These are phyloP conservation scores for Colletotrichum tamarilloi DNA, from an alignment of 2,329 filamentous ascomycete genomes.

Conservation along the genomic window DNA sequence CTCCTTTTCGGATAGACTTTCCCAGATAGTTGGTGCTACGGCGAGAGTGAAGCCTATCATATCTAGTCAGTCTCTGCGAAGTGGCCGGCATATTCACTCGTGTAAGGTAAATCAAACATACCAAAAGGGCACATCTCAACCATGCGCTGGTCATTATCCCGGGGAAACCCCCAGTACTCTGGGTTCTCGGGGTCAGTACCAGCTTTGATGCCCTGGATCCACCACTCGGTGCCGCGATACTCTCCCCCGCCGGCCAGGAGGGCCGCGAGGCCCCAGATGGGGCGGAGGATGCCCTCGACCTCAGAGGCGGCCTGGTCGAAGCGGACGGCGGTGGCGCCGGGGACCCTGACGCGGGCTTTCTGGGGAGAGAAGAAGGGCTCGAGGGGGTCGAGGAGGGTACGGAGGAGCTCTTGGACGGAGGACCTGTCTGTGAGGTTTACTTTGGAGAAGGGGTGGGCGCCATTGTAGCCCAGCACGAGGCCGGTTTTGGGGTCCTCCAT, in stretches of 20 bases:
- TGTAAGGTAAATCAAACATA: slow-evolving; percentile 38
- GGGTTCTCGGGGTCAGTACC: slow-evolving; percentile 76
- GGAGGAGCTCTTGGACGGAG: slow-evolving; percentile 71
- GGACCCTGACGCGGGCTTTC: slow-evolving; percentile 73
- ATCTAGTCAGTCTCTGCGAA: neutral
- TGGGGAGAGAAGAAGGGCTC: slow-evolving; percentile 77
- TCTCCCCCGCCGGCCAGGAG: slow-evolving; percentile 75
- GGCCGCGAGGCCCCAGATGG: slow-evolving; percentile 79
- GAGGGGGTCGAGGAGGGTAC: slow-evolving; percentile 75
- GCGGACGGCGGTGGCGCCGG: slow-evolving; percentile 77
- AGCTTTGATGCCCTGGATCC: slow-evolving; percentile 76
- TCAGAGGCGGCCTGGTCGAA: slow-evolving; percentile 84
- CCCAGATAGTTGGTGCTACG: slow-evolving; percentile 75
- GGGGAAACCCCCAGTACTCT: slow-evolving; percentile 82
- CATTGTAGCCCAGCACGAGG: slow-evolving; percentile 61
- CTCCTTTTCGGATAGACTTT: slow-evolving; percentile 70
- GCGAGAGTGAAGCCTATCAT: slow-evolving; percentile 74
- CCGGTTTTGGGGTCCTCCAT: slow-evolving; percentile 35
- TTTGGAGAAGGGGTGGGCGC: slow-evolving; percentile 65
- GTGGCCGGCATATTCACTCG: no score
- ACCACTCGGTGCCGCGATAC: slow-evolving; percentile 72
- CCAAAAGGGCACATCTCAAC: slow-evolving; percentile 85
- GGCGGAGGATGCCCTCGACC: slow-evolving; percentile 80
- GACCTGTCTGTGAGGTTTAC: slow-evolving; percentile 61
- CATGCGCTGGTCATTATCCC: slow-evolving; percentile 84